A percentile compares a stretch with the other conserved stretches of the same genome.
Evolutionary conservation across 306 rosid genomes (phyloP).

Genomic region (Rosa lucieae): DNA sequence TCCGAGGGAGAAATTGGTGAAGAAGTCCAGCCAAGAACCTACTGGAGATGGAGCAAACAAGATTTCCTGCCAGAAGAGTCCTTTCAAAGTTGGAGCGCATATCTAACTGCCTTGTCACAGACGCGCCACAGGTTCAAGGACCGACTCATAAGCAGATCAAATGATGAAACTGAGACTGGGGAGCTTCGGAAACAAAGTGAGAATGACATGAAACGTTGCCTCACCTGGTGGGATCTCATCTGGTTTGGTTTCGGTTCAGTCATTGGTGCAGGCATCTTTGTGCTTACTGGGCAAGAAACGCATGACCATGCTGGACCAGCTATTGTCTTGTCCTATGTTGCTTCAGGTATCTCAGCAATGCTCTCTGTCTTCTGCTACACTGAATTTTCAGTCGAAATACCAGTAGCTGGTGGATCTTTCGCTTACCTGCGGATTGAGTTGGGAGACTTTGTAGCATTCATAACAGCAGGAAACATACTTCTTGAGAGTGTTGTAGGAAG

Average conservation of each 20-base stretch:
- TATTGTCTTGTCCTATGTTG: slow-evolving; percentile 60
- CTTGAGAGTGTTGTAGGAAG: slow-evolving; percentile 63
- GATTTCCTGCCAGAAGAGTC: slow-evolving; percentile 84
- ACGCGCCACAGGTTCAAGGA: slow-evolving; percentile 58
- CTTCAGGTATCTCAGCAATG: slow-evolving; percentile 79
- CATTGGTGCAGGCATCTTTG: slow-evolving; percentile 80
- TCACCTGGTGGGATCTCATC: slow-evolving; percentile 75
- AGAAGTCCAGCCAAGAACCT: slow-evolving; percentile 40
- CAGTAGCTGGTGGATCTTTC: slow-evolving; percentile 80
- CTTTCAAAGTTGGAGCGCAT: slow-evolving; percentile 63
- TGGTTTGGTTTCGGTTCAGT: slow-evolving; percentile 87
- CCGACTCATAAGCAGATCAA: slow-evolving; percentile 57
- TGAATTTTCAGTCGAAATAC: slow-evolving; percentile 74
- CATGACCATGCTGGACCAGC: slow-evolving; percentile 65
- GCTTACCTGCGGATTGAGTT: slow-evolving; percentile 73
- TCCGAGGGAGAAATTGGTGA: slow-evolving; percentile 22
- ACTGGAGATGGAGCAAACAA: slow-evolving; percentile 75
- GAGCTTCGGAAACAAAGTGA: slow-evolving; percentile 54
- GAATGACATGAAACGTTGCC: slow-evolving; percentile 46
- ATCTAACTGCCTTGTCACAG: slow-evolving; percentile 50
- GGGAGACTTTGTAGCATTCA: slow-evolving; percentile 77
- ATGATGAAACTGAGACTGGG: slow-evolving; percentile 48
- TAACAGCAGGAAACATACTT: slow-evolving; percentile 76
- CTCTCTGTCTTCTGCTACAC: slow-evolving; percentile 84
- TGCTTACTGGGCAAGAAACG: slow-evolving; percentile 65